Base-by-base conservation (phyloP, 2,329 filamentous ascomycete genomes). In the Alternaria sp. region DNA sequence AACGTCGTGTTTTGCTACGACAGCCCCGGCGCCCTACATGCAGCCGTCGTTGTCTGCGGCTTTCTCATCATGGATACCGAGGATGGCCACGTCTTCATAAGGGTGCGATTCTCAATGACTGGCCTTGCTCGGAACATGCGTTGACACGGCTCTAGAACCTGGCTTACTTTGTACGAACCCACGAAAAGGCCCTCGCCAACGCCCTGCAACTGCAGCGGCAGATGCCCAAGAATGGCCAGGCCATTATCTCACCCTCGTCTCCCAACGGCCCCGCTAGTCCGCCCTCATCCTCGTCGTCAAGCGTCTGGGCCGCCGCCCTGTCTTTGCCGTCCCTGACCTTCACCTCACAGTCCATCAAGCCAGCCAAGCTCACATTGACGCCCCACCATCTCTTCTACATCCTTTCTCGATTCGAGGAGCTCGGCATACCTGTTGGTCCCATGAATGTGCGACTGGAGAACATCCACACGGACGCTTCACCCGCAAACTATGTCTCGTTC, bases 361-460 rank as follows among this genome's bases (percentile, higher is more conserved):
- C 94, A 20, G 92, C 93, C 44, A 97, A 96, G 82, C 85, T 99
- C 70, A 94, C 94, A 43, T 86, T 99, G 67, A 98, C 96, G 12
- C 93, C 96, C 20, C 96, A 99, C 77, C 96, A 99, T 79, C 88
- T 99, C 28, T 98, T 97, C 84, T 99, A 97, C 79, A 88, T 99
- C 30, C 88, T 99, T 58, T 97, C 94, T 60, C 92, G 94, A 59
- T 97, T 98, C 81, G 94, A 97, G 83, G 95, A 97, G 68, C 86
- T 98, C 64, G 89, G 90, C 63, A 96, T 98, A 70, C 87, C 91
- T 66, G 94, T 98, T 67, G 96, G 96, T 5, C 94, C 95, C 30
- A 97, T 97, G 94, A 97, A 96, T 77, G 90, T 99, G 64, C 91
- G 96, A 33, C 84, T 98, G 71, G 96, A 99, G 82, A 97, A 97